Evolutionary conservation across 768 basidiomycete genomes (phyloP), one percentile per base, ranked within the genome.

Genomic region (Clathrus columnatus): DNA sequence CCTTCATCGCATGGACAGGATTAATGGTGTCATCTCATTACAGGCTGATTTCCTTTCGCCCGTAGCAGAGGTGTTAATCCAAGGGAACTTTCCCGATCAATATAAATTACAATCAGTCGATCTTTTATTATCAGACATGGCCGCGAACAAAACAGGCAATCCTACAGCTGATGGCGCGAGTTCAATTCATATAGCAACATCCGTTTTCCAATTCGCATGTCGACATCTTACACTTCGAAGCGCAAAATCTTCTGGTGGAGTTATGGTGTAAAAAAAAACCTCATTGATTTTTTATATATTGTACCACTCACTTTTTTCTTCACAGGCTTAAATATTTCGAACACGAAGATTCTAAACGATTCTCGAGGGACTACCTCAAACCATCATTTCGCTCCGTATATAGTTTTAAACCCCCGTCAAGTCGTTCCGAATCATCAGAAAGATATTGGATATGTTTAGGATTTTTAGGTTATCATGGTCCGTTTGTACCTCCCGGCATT

Each of bases 71-170:
- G 55, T 56, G 2, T 64, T 70, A 23, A 70, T 92, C 24, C 68
- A 68, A n/a, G 61, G 64, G 29, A 64, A 74, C 23, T 68, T 78
- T 27, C 58, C 60, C 28, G 61, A 54, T 32, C 52, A 66, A 23
- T 64, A 2, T 63, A 67, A 17, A 68, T 70, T 18, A 21, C 26
- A 61, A n/a, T 29, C 42, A 36, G 32, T 59, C 28, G 91, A 97
- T 65, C 72, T 94, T 17, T 79, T 96, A 23, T 74, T 96, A 4
- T 90, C 85, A 7, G 94, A 96, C 64, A 93, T 97, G 86, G 89
- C 92, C 17, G 82, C 83, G 18, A 92, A 93, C 66, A 74, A 82
- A 57, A 79, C 85, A 1, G 94, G 95, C 5, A 83, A 86, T 57
- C 67, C 74, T 17, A 67, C 70, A 0, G 74, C 75, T 49, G 94